A percentile compares a stretch with the other conserved stretches of the same genome.
phyloP scores from a whole-genome alignment of 2,329 filamentous ascomycete genomes.

The Fusarium pseudocircinatum region DNA sequence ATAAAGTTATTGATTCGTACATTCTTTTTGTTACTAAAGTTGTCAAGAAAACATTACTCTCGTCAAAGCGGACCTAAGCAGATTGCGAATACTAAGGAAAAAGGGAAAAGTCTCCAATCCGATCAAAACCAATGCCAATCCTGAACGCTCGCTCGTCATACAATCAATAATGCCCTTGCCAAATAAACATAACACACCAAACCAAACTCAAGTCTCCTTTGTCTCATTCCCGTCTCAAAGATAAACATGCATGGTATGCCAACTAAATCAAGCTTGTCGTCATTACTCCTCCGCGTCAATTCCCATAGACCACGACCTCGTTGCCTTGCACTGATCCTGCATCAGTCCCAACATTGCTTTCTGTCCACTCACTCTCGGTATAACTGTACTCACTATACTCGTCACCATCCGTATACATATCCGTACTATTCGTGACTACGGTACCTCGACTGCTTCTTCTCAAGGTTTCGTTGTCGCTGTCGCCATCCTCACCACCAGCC shows the following conservation, averaged over 20 bases:
- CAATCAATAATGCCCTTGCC: slow-evolving; percentile 11
- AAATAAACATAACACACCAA: neutral
- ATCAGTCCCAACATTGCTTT: slow-evolving; percentile 50
- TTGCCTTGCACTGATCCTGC: slow-evolving; percentile 43
- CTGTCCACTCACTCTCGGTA: slow-evolving; percentile 60
- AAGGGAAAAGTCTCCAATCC: neutral
- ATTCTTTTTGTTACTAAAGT: slow-evolving; percentile 15
- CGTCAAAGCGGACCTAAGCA: slow-evolving; percentile 4
- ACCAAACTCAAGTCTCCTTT: neutral
- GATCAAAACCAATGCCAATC: slow-evolving; percentile 17
- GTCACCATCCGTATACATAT: slow-evolving; percentile 51
- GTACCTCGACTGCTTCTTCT: slow-evolving; percentile 61
- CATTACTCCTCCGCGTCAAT: slow-evolving; percentile 27
- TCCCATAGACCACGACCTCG: slow-evolving; percentile 50
- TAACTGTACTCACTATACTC: slow-evolving; percentile 54
- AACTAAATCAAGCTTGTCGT: slow-evolving; percentile 11
- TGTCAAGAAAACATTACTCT: slow-evolving; percentile 7
- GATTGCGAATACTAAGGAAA: neutral
- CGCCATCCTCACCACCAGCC: slow-evolving; percentile 41
- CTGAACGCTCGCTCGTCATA: slow-evolving; percentile 21
- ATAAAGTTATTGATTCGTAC: slow-evolving; percentile 16
- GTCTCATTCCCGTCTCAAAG: neutral
- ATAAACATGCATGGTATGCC: slow-evolving; percentile 25
- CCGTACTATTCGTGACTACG: slow-evolving; percentile 55
- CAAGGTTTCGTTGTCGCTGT: slow-evolving; percentile 63